Evolutionary conservation across 2,329 filamentous ascomycete genomes (phyloP), one percentile per base, ranked within the genome.

Genomic region (Trichoderma citrinoviride): DNA sequence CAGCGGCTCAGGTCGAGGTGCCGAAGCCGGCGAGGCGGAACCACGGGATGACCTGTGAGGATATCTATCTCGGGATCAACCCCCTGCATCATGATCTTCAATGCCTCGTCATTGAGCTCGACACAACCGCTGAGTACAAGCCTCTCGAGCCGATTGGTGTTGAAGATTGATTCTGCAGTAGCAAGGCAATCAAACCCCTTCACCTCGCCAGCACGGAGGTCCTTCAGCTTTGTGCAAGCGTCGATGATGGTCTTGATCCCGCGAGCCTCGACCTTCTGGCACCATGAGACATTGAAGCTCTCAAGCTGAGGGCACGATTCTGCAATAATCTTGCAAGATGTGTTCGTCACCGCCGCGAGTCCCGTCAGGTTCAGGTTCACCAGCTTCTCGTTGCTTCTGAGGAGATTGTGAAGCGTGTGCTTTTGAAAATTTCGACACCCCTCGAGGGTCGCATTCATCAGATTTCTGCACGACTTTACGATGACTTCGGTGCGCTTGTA

Each of bases 241-340:
- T 90, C 82, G 0, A 97, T 80, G 2, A 99, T 84, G 58, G 85
- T 84, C 68, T 83, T 86, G 61, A 98, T 80, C 5, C 93, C 93
- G 14, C 85, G 81, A 8, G 91, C 90, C 72, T 95, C 90, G 73
- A 97, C 87, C 67, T 92, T 90, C 69, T 88, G 88, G 79, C 95
- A 99, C 92, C 94, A 98, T 0, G 93, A 96, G 21, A 98, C 86
- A 71, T 97, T 96, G 69, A 98, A 83, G 63, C 86, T 83, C 76
- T 96, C 89, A n/a, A 99, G 81, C 55, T 89, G 87, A 1, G 89
- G 87, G 71, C 94, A 98, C 44, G 89, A 89, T 61, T 90, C 83
- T 0, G 91, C 89, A 66, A 99, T 90, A 66, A 96, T 92, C 72
- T 89, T 91, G 85, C 96, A 93, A 0, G 92, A 91, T 23, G 86